Conservation (phyloP, 2,329 filamentous ascomycete species). For the Fonsecaea erecta region DNA sequence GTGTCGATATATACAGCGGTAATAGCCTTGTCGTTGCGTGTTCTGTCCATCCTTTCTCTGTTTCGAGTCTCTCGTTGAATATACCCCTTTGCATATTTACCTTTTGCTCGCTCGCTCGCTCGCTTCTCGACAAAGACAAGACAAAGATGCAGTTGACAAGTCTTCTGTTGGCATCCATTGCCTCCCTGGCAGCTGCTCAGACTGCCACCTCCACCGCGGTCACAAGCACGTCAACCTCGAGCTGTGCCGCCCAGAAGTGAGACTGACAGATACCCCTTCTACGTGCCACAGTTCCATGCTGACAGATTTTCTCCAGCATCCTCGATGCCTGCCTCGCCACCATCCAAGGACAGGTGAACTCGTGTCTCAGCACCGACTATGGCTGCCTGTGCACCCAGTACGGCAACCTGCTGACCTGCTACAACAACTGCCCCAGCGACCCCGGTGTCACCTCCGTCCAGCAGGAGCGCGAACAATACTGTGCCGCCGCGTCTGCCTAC, state of each 20-base stretch:
- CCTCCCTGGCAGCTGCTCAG: conserved; percentile 39
- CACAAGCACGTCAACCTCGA: conserved; percentile 22
- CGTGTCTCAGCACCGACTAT: conserved; percentile 56
- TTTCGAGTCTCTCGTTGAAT: conserved; percentile 56
- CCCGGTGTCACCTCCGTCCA: conserved; percentile 43
- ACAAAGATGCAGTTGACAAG: conserved; percentile 61
- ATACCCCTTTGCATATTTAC: conserved; percentile 85
- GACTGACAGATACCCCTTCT: not conserved
- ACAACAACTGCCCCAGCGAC: conserved; percentile 66
- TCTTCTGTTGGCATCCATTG: conserved; percentile 39
- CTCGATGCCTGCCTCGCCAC: conserved; percentile 54
- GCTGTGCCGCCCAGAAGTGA: conserved; percentile 39
- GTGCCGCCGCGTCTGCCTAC: conserved; percentile 50
- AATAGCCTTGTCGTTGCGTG: not conserved
- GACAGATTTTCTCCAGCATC: conserved; percentile 48
- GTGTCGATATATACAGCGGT: not conserved
- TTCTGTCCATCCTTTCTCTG: not conserved
- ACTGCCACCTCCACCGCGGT: conserved; percentile 30
- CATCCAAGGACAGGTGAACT: conserved; percentile 48
- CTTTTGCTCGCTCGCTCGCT: no score
- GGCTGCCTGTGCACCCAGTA: conserved; percentile 64
- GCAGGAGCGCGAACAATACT: conserved; percentile 46
- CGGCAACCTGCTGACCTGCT: conserved; percentile 62
- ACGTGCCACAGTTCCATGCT: not conserved
- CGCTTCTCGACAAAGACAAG: conserved; percentile 63